Evolutionary conservation across 306 rosid species (phyloP).

Genomic region (Vigna angularis): DNA sequence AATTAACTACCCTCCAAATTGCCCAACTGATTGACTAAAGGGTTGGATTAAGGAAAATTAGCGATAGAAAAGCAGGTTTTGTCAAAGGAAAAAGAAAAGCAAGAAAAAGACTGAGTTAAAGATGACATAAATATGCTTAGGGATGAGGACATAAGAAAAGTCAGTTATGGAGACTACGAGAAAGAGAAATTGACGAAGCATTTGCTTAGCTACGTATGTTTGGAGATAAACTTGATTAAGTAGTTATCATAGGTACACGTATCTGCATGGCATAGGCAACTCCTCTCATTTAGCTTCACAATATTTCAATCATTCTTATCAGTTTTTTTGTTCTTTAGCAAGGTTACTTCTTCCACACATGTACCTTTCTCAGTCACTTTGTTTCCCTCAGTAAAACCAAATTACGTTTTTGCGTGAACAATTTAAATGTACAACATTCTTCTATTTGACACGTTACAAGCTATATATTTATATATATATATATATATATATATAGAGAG

Average conservation of each 20-base stretch:
- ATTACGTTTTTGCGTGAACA: not conserved
- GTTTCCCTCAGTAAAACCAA: slow-evolving; percentile 26
- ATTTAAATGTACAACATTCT: not conserved
- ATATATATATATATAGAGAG: no score
- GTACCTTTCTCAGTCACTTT: not conserved
- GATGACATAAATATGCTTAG: not conserved
- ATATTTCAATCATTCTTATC: slow-evolving; percentile 21
- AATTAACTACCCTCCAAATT: slow-evolving; percentile 8
- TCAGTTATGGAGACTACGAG: slow-evolving; percentile 40
- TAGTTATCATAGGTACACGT: slow-evolving; percentile 20
- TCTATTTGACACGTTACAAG: not conserved
- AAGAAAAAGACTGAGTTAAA: slow-evolving; percentile 3
- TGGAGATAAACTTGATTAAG: not conserved
- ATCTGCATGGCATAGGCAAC: not conserved
- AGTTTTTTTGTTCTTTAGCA: not conserved
- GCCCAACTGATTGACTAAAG: slow-evolving; percentile 13
- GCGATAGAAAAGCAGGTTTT: slow-evolving; percentile 38
- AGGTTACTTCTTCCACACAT: slow-evolving; percentile 1
- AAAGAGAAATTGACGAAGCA: slow-evolving; percentile 22
- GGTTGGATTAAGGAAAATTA: slow-evolving; percentile 21
- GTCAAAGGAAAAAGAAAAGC: slow-evolving; percentile 45
- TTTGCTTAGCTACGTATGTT: not conserved
- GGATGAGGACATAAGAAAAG: not conserved
- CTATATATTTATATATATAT: no score
- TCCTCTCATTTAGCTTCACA: not conserved